Conservation (phyloP, 371 early-diverging fungal genomes). For the Nematocida major region DNA sequence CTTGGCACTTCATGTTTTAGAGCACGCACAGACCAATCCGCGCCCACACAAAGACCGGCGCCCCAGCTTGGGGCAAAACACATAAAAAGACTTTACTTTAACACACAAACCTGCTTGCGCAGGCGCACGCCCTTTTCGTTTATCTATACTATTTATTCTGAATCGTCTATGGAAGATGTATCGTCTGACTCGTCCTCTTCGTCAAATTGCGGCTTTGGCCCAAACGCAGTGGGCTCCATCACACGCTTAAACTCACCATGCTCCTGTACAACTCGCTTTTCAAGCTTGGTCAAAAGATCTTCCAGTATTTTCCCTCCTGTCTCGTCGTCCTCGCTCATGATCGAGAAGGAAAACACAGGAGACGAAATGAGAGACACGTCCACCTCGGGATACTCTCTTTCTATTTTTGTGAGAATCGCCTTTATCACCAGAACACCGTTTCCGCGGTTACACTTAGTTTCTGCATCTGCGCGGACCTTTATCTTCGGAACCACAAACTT, state of each 20-base stretch:
- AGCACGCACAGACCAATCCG: background rate
- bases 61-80: too few species aligned
- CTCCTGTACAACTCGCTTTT: constrained; percentile 20
- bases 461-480: constrained; percentile 71
- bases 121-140: background rate
- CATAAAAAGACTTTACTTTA: background rate
- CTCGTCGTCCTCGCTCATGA: constrained; percentile 55
- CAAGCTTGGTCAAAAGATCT: constrained; percentile 35
- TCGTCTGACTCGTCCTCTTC: constrained; percentile 23
- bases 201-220: constrained; percentile 47
- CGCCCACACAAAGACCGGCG: too few species aligned
- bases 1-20: too few species aligned
- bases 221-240: constrained; percentile 37
- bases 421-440: constrained; percentile 94
- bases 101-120: background rate
- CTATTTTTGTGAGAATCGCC: constrained; percentile 78
- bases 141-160: constrained; percentile 1
- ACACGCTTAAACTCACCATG: constrained; percentile 30
- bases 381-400: constrained; percentile 68
- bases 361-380: constrained; percentile 55
- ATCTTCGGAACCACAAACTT: constrained; percentile 55
- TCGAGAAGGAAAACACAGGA: constrained; percentile 61
- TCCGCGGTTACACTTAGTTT: constrained; percentile 84
- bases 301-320: constrained; percentile 36
- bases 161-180: constrained; percentile 6